Evolutionary conservation across 2,329 filamentous ascomycete species (phyloP).

Genomic region (Atkinsonella texensis): DNA sequence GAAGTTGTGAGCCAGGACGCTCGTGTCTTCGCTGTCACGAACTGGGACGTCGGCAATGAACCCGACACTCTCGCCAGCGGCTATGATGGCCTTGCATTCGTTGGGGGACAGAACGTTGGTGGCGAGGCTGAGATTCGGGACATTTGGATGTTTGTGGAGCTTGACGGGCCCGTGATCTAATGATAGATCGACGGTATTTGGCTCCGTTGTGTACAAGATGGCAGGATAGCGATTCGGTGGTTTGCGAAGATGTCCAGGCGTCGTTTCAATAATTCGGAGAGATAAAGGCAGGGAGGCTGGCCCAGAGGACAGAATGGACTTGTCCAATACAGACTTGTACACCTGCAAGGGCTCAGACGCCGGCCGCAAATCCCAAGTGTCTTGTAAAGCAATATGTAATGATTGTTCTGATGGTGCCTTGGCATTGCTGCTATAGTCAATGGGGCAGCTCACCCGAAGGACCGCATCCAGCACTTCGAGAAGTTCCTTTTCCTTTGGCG

Average conservation of each 20-base stretch:
- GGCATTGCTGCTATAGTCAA: constrained; percentile 33
- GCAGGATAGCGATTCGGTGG: constrained; percentile 57
- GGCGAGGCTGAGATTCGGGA: constrained; percentile 49
- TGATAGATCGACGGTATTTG: constrained; percentile 43
- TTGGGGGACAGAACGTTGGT: constrained; percentile 45
- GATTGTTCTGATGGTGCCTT: constrained; percentile 20
- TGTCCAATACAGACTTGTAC: constrained; percentile 47
- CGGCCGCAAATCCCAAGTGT: constrained; percentile 47
- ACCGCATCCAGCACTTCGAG: constrained; percentile 52
- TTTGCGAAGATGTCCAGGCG: constrained; percentile 45
- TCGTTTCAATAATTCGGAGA: constrained; percentile 51
- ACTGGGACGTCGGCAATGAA: constrained; percentile 58
- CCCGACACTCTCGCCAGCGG: constrained; percentile 50
- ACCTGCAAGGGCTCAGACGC: constrained; percentile 28
- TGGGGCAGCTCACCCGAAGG: constrained; percentile 48
- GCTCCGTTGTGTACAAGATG: constrained; percentile 48
- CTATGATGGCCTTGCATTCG: constrained; percentile 56
- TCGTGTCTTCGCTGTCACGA: constrained; percentile 51
- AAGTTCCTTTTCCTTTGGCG: constrained; percentile 38
- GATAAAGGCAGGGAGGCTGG: constrained; percentile 15
- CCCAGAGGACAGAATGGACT: constrained; percentile 34
- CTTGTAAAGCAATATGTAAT: constrained; percentile 43
- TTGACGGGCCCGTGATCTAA: constrained; percentile 32
- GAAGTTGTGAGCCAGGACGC: constrained; percentile 59
- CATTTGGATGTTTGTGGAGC: constrained; percentile 46